phyloP scores from a whole-genome alignment of 2,329 filamentous ascomycete genomes.

The Cercospora beticola region DNA sequence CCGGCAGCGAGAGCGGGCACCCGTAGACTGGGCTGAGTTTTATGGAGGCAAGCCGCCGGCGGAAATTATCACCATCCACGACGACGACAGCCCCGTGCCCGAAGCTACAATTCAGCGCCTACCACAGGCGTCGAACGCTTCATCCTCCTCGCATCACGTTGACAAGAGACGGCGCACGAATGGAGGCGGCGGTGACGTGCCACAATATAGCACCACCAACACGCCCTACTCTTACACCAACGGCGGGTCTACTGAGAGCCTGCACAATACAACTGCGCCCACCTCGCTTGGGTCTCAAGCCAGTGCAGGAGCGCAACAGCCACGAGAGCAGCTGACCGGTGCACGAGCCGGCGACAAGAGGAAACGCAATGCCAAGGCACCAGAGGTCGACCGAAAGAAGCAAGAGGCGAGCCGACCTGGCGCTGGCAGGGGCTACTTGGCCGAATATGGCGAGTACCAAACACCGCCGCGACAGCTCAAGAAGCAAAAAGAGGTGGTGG shows the following conservation, averaged over 20 bases:
- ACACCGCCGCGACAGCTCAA: conserved; percentile 85
- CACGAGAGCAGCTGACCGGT: conserved; percentile 60
- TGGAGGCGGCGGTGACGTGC: conserved; percentile 28
- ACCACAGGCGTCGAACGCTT: conserved; percentile 26
- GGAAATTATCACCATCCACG: conserved; percentile 55
- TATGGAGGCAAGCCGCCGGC: conserved; percentile 44
- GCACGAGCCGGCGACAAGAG: conserved; percentile 77
- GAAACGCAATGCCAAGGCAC: conserved; percentile 65
- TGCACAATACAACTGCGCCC: conserved; percentile 72
- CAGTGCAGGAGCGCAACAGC: conserved; percentile 48
- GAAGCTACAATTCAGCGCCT: conserved; percentile 25
- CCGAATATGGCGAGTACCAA: conserved; percentile 64
- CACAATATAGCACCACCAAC: conserved; percentile 48
- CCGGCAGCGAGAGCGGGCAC: conserved; percentile 23
- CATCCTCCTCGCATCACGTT: conserved; percentile 51
- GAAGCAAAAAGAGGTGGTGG: conserved; percentile 70
- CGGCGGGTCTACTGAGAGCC: conserved; percentile 54
- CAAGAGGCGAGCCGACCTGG: conserved; percentile 33
- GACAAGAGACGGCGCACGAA: conserved; percentile 74
- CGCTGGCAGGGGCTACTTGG: conserved; percentile 33
- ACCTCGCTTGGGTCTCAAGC: conserved; percentile 75
- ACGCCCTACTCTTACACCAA: conserved; percentile 70
- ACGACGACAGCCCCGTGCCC: conserved; percentile 42
- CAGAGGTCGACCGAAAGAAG: conserved; percentile 35
- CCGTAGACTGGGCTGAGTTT: conserved; percentile 41